Evolutionary conservation across 2,329 filamentous ascomycete genomes (phyloP).

Genomic region (Penicillium corylophilum): DNA sequence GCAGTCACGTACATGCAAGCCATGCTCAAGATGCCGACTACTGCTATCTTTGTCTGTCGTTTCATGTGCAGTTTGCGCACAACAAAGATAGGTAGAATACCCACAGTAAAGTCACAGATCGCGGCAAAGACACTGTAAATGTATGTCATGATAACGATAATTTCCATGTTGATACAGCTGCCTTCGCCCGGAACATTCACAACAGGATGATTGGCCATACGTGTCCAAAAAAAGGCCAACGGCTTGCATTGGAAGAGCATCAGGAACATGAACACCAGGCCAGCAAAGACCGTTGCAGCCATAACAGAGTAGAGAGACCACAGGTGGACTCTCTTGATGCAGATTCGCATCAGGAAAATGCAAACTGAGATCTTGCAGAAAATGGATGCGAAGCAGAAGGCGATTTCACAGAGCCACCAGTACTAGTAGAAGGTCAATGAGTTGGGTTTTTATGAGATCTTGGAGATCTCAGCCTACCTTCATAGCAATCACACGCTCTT

Average conservation of each 20-base stretch:
- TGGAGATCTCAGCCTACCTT: slow-evolving; percentile 14
- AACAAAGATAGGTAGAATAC: slow-evolving; percentile 55
- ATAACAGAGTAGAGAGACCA: slow-evolving; percentile 19
- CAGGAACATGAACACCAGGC: neutral
- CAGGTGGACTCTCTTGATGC: slow-evolving; percentile 2
- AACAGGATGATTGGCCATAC: neutral
- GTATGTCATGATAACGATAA: slow-evolving; percentile 35
- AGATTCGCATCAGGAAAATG: neutral
- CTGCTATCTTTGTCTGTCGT: slow-evolving; percentile 48
- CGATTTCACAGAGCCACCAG: slow-evolving; percentile 2
- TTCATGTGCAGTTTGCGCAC: slow-evolving; percentile 55
- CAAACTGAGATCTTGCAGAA: slow-evolving; percentile 1
- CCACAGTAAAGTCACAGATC: slow-evolving; percentile 53
- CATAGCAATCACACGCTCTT: slow-evolving; percentile 26
- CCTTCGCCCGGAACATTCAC: neutral
- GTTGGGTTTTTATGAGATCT: neutral
- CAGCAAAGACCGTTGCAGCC: neutral
- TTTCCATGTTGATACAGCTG: neutral
- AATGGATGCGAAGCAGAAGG: neutral
- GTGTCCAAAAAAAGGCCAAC: neutral
- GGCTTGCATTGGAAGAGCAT: neutral
- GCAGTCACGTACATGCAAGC: slow-evolving; percentile 44
- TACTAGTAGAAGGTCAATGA: neutral
- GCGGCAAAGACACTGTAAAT: slow-evolving; percentile 51
- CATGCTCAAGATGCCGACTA: slow-evolving; percentile 53